Evolutionary conservation across 2,329 filamentous ascomycete species (phyloP), one percentile per base, ranked within the genome.

Genomic region (Talaromyces sp.): DNA sequence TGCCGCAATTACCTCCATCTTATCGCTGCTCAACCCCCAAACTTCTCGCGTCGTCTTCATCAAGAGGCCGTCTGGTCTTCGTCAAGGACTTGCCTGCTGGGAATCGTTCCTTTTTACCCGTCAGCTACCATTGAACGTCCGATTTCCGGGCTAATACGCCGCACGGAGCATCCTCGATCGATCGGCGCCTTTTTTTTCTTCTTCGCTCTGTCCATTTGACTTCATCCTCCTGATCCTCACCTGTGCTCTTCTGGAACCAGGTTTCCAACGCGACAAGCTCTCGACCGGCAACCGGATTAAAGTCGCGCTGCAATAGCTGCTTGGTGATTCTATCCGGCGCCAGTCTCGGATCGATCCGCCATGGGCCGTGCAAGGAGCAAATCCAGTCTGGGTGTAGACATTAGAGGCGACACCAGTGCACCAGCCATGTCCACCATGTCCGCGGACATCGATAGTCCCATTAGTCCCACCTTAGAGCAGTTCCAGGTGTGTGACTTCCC

Each of bases 341-440:
- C 27, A 1, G 18, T 28, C 44, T 28, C 44, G 18, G 8, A 6
- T 28, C 12, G 27, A 10, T 54, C 42, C 34, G 42, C 55, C 62
- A 78, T 78, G 77, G 69, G 70, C 65, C 76, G 78, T 63, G 70
- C 75, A 57, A 74, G 77, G 64, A 72, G 77, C 66, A 75, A 72
- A 61, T 79, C 78, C 30, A 79, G 76, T 67, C 70, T 81, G 60
- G 78, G 78, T 60, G 78, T 71, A 63, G 78, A 81, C 63, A 79
- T 80, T 64, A 74, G 76, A 62, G 79, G 79, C 51, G 78, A 80
- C 65, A 81, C 78, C 44, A 75, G 75, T 59, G 78, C 74, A 16
- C 77, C 78, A 40, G 78, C 79, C 27, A 74, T 80, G 68, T 78
- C 79, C 30, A 81, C 78, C 42, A 75, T 80, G 73, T 75, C 72